A percentile compares a stretch with the other conserved stretches of the same genome.
Conservation (phyloP, 495 filamentous ascomycete species). For the Filosporella fistucella region DNA sequence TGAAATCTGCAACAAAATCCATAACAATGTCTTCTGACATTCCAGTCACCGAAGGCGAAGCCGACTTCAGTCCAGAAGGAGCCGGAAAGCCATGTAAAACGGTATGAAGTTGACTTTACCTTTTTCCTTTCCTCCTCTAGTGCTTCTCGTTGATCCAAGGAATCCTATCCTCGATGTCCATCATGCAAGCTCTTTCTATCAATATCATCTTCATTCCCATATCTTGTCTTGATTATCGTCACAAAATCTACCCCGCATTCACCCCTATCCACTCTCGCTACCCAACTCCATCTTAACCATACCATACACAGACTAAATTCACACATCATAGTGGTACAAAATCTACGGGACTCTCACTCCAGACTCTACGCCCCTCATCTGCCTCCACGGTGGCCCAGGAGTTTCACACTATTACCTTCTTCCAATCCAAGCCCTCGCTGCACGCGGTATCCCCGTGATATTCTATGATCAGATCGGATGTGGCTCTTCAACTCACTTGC, state of each 20-base stretch:
- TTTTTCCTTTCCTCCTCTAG: no score
- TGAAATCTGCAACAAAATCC: not conserved
- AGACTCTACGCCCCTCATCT: slow-evolving; percentile 28
- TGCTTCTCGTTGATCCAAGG: no score
- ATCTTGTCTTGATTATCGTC: no score
- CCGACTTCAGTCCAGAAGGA: slow-evolving; percentile 28
- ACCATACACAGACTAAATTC: not conserved
- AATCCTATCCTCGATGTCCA: no score
- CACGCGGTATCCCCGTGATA: slow-evolving; percentile 34
- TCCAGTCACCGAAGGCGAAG: slow-evolving; percentile 8
- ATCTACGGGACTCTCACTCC: slow-evolving; percentile 31
- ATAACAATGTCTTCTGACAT: not conserved
- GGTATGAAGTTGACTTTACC: no score
- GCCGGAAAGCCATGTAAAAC: slow-evolving; percentile 37
- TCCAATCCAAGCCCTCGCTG: slow-evolving; percentile 27
- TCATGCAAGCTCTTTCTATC: no score
- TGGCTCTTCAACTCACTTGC: slow-evolving; percentile 40
- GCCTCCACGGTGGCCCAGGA: slow-evolving; percentile 41
- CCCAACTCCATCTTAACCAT: not conserved
- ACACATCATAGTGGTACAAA: slow-evolving; percentile 32
- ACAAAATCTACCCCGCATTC: not conserved
- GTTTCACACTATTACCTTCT: slow-evolving; percentile 35
- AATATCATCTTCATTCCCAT: no score
- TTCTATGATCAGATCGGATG: slow-evolving; percentile 52
- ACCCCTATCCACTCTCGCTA: not conserved